Evolutionary conservation across 2,329 filamentous ascomycete species (phyloP).

Genomic region (Trichoderma atroviride): DNA sequence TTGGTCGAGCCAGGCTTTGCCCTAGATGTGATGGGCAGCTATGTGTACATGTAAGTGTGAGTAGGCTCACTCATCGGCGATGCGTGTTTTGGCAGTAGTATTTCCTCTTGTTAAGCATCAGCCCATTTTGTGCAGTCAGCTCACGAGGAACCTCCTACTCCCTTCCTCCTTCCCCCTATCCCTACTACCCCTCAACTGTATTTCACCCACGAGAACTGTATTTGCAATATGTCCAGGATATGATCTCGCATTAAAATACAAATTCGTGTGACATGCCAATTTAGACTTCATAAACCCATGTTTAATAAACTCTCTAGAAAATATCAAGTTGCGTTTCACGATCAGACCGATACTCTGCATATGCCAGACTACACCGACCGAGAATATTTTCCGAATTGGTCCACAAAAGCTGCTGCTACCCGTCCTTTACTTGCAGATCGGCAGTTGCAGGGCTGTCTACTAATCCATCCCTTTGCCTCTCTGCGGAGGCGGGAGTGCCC

Average conservation of each 20-base stretch:
- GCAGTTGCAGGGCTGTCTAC: not conserved
- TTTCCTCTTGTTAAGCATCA: not conserved
- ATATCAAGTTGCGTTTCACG: not conserved
- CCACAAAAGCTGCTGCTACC: not conserved
- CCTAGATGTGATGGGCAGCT: not conserved
- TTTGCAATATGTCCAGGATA: not conserved
- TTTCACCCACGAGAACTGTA: not conserved
- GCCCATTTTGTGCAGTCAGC: not conserved
- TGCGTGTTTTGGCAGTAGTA: not conserved
- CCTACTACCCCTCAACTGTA: not conserved
- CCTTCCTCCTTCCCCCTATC: not conserved
- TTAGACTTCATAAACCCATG: not conserved
- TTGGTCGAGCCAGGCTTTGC: not conserved
- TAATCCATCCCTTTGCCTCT: not conserved
- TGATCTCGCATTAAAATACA: no score
- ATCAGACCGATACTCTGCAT: not conserved
- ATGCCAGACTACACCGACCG: not conserved
- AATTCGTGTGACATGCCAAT: not conserved
- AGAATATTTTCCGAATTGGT: not conserved
- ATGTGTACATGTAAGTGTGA: no score
- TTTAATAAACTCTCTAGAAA: not conserved
- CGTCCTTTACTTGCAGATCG: not conserved
- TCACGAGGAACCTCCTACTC: no score
- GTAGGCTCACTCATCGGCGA: no score
- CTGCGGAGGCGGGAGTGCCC: not conserved